Evolutionary conservation across 2,329 filamentous ascomycete species (phyloP), one percentile per base, ranked within the genome.

Genomic region (Magnaporthales sp.): DNA sequence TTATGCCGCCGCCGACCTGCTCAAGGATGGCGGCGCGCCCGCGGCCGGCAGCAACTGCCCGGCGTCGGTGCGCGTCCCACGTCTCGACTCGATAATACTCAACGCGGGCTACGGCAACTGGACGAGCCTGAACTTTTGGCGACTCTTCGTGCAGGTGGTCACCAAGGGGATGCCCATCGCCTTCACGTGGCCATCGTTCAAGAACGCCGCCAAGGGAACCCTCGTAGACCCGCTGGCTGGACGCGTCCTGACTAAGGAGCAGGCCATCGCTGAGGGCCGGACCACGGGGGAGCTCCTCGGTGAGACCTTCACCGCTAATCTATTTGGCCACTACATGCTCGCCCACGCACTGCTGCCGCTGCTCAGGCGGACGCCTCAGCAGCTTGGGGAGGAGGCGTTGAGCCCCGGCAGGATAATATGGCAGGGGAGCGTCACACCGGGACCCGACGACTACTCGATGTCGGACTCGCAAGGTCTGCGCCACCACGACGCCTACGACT

Each of bases 301-400:
- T 3, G 84, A 92, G 70, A 87, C 97, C 22, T 99, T 98, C 75
- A 90, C 89, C 75, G 90, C 94, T 64, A 98, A 98, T 74, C 85
- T 97, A 31, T 98, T 99, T 74, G 95, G 95, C 0, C 95, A 99
- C 79, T 98, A 99, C 75, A 80, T 97, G 73, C 86, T 99, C 27
- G 86, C 87, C 19, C 93, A 97, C 76, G 87, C 89, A 73, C 83
- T 98, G 11, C 84, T 90, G 70, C 90, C 92, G 0, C 81, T 97
- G 11, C 83, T 99, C 71, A 79, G 80, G 72, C 80, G 86, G 74
- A 73, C 19, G 73, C 77, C 19, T 71, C 73, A 27, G 29, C 29
- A 65, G 27, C 22, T 58, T n/a, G 61, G n/a, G 32, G 31, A 77
- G 54, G 74, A 80, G 4, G 67, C 77, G 1, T 4, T 60, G 13